Evolutionary conservation across 139 green algal genomes (phyloP).

Genomic region (Yamagishiella unicocca): DNA sequence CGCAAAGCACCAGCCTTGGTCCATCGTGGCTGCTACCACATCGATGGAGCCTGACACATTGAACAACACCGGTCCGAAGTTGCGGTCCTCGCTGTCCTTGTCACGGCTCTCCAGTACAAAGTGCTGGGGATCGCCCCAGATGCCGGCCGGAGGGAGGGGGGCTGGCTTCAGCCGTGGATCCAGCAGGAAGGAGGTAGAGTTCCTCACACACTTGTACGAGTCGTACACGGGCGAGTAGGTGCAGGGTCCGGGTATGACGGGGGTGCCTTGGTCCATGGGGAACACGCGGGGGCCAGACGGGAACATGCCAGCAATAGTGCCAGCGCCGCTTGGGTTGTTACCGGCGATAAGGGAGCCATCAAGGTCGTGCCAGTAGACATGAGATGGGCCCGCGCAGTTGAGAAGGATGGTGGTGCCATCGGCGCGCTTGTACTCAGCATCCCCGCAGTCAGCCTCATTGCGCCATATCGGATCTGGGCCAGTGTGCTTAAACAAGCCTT

Average conservation of each 20-base stretch:
- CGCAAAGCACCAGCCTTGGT: constrained; percentile 79
- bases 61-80: constrained; percentile 68
- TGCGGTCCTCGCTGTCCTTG: constrained; percentile 69
- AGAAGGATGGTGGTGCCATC: constrained; percentile 53
- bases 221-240: constrained; percentile 33
- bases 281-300: not conserved
- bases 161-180: constrained; percentile 38
- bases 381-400: constrained; percentile 69
- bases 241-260: constrained; percentile 58
- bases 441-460: constrained; percentile 62
- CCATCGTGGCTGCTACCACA: constrained; percentile 52
- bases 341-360: constrained; percentile 59
- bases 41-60: constrained; percentile 53
- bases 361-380: constrained; percentile 63
- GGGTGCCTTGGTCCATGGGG: constrained; percentile 56
- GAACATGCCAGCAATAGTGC: constrained; percentile 20
- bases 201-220: constrained; percentile 50
- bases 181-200: constrained; percentile 37
- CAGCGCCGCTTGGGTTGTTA: not conserved
- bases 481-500: constrained; percentile 51
- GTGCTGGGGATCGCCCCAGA: constrained; percentile 67
- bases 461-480: constrained; percentile 54
- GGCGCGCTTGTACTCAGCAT: constrained; percentile 2
- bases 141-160: constrained; percentile 49
- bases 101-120: constrained; percentile 70